Conservation (phyloP, 108 stramenopile genomes). For the Skeletonema grethae region DNA sequence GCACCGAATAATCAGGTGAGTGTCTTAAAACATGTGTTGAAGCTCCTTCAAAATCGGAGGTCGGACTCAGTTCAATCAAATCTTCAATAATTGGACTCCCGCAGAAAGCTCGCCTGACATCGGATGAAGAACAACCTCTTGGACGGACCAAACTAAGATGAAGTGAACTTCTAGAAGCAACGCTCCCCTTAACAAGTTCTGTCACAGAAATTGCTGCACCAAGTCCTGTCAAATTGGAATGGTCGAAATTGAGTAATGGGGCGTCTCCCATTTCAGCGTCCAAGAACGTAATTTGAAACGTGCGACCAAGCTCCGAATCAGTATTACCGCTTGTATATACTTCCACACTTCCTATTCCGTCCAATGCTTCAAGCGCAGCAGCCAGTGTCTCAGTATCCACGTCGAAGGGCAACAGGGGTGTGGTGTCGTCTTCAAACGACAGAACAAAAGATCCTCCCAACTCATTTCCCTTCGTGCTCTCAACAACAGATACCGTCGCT, state of each 20-base stretch:
- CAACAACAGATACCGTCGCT: slow-evolving; percentile 44
- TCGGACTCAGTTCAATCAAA: slow-evolving; percentile 33
- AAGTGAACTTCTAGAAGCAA: slow-evolving; percentile 50
- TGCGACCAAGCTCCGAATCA: slow-evolving; percentile 59
- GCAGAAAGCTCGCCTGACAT: slow-evolving; percentile 57
- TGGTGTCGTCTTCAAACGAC: slow-evolving; percentile 48
- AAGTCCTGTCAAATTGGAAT: slow-evolving; percentile 53
- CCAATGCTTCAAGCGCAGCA: slow-evolving; percentile 53
- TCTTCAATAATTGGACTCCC: slow-evolving; percentile 49
- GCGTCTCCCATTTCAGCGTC: slow-evolving; percentile 60
- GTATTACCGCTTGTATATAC: slow-evolving; percentile 33
- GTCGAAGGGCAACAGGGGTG: slow-evolving; percentile 54
- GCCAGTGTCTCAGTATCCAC: slow-evolving; percentile 44
- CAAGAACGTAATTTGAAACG: slow-evolving; percentile 63
- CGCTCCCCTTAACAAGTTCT: slow-evolving; percentile 66
- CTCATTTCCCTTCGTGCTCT: slow-evolving; percentile 67
- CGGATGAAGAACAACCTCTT: slow-evolving; percentile 51
- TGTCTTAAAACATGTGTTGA: slow-evolving; percentile 10
- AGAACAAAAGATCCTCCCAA: slow-evolving; percentile 69
- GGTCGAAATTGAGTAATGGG: slow-evolving; percentile 40
- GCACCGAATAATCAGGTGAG: slow-evolving; percentile 45
- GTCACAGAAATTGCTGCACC: slow-evolving; percentile 50
- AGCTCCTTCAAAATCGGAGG: slow-evolving; percentile 24
- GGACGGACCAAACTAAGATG: slow-evolving; percentile 60
- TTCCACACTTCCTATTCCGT: slow-evolving; percentile 45